Base-by-base conservation (phyloP, 179 eudicot genomes). In the Actinidia polygama region DNA sequence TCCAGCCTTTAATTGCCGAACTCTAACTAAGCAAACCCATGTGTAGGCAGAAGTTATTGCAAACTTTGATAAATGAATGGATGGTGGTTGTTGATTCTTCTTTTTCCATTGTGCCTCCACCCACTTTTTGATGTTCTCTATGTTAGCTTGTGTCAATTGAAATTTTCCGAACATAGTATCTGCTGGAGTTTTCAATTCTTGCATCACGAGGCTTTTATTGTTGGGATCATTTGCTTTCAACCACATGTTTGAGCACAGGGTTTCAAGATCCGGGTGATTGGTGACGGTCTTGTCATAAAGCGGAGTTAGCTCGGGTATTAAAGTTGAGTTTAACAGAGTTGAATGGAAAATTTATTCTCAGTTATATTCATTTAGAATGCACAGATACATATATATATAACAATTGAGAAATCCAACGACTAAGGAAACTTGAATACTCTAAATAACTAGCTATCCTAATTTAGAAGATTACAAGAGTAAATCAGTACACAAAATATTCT, bases 111-210 rank as follows among this genome's bases (percentile, higher is more conserved):
- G 83, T 77, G 3, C 47, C 9, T 6, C 75, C 23, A 85, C 78
- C 80, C 78, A 72, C 10, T n/a, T 54, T 69, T 59, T 80, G 15
- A 82, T 63, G 8, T 21, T 82, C 50, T 59, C 80, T 46, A 87
- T 87, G 1, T 87, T 68, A 21, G 47, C 8, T 61, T 79, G 82
- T 36, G 75, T 57, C 73, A 89, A 73, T 15, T 79, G 57, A 63
- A 90, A 90, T 6, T 91, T 89, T 58, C 91, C 85, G n/a, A 80
- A 79, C 11, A 88, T 81, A 14, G 64, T 61, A 18, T 79, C 84
- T 14, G 74, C 21, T 6, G 12, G 40, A n/a, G 63, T 49, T 6
- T 66, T 75, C 8, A 54, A 0, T 1, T 75, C 53, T 53, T 4
- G 4, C 18, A 66, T 1, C 79, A 14, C 11, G 50, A 75, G 66